These are phyloP conservation scores for Trichoderma reesei DNA, from an alignment of 495 filamentous ascomycete species.

Conservation along the genomic window DNA sequence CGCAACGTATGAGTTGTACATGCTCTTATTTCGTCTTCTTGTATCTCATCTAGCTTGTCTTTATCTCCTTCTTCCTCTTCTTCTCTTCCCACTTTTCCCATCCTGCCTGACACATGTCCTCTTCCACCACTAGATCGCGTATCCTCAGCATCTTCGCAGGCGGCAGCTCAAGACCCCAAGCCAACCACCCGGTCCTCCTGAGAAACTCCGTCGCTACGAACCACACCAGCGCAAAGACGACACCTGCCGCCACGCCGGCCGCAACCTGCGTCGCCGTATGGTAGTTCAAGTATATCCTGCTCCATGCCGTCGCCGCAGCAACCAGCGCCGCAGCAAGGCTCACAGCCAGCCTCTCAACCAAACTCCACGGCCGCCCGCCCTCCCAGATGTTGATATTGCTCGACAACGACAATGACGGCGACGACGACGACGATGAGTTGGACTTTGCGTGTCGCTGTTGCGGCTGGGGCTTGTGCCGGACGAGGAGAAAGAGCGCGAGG, in stretches of 20 bases:
- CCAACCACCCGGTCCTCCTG: constrained; percentile 49
- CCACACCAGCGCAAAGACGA: constrained; percentile 65
- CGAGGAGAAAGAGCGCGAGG: constrained; percentile 68
- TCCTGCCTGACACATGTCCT: constrained; percentile 83
- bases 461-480: constrained; percentile 55
- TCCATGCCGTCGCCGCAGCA: constrained; percentile 64
- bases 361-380: constrained; percentile 26
- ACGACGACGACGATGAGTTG: no score
- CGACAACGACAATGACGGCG: background rate
- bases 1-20: background rate
- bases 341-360: constrained; percentile 47
- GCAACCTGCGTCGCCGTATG: constrained; percentile 84
- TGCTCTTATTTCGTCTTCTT: background rate
- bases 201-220: constrained; percentile 58
- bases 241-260: constrained; percentile 64
- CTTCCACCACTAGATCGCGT: constrained; percentile 77
- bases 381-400: background rate
- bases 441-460: background rate
- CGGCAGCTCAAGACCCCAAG: constrained; percentile 62
- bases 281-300: constrained; percentile 84
- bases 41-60: background rate
- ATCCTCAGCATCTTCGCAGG: constrained; percentile 56
- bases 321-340: constrained; percentile 45
- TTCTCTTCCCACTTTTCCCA: constrained; percentile 83
- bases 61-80: constrained; percentile 10